Conservation (phyloP, 2,329 filamentous ascomycete genomes). For the Aspergillus caelatus region DNA sequence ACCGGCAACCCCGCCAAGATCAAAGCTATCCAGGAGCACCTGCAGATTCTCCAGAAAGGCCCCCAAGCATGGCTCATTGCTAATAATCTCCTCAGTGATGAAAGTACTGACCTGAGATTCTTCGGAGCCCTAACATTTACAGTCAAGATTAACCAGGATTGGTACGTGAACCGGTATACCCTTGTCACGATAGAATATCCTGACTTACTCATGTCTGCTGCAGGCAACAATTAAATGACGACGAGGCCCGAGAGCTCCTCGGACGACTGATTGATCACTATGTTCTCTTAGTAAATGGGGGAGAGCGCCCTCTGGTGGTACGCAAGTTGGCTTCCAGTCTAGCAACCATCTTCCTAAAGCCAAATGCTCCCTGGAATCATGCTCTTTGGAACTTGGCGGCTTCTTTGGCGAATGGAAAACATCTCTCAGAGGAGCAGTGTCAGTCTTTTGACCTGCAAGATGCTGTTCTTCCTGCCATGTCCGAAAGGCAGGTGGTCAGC, state of each 20-base stretch:
- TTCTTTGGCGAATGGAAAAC: slow-evolving; percentile 42
- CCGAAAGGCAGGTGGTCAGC: slow-evolving; percentile 37
- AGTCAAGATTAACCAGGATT: slow-evolving; percentile 91
- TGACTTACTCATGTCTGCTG: background rate
- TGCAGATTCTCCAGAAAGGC: slow-evolving; percentile 79
- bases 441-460: slow-evolving; percentile 32
- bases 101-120: slow-evolving; percentile 78
- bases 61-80: slow-evolving; percentile 84
- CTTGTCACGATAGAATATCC: background rate
- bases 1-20: slow-evolving; percentile 47
- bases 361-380: slow-evolving; percentile 41
- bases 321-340: slow-evolving; percentile 51
- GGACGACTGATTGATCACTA: slow-evolving; percentile 47
- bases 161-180: slow-evolving; percentile 51
- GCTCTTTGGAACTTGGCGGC: slow-evolving; percentile 41
- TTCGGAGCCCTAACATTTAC: slow-evolving; percentile 92
- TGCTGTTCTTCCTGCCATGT: slow-evolving; percentile 40
- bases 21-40: slow-evolving; percentile 66
- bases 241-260: slow-evolving; percentile 39
- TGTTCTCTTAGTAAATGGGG: slow-evolving; percentile 41
- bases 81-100: slow-evolving; percentile 69
- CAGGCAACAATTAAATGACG: slow-evolving; percentile 41
- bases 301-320: slow-evolving; percentile 45
- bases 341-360: slow-evolving; percentile 47
- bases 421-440: slow-evolving; percentile 38